phyloP scores from a whole-genome alignment of 1,139 yeast genomes.

The Pichia sp. region DNA sequence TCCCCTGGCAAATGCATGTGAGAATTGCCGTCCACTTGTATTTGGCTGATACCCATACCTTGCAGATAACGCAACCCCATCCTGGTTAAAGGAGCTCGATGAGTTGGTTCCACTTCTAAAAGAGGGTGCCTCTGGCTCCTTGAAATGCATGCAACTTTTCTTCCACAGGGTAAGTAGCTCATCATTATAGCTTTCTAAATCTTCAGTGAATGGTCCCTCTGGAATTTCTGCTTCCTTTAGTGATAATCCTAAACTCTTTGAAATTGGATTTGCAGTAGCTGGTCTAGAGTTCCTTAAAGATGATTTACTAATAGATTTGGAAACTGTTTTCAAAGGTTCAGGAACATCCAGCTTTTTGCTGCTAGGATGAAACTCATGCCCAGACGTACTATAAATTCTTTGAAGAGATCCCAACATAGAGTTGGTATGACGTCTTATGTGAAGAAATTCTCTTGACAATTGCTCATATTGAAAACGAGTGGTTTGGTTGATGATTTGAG shows the following conservation, averaged over 20 bases:
- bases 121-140: neutral
- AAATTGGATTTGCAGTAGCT: conserved; percentile 1
- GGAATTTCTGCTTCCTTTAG: conserved; percentile 2
- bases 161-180: conserved; percentile 23
- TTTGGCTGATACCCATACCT: conserved; percentile 13
- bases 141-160: conserved; percentile 21
- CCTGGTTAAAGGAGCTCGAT: neutral
- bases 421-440: conserved; percentile 61
- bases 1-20: conserved; percentile 8
- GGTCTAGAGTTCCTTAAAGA: neutral
- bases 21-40: neutral
- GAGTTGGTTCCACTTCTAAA: neutral
- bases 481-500: conserved; percentile 11
- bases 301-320: neutral
- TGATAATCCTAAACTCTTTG: conserved; percentile 9
- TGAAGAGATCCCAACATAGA: conserved; percentile 63
- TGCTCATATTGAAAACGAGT: conserved; percentile 68
- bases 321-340: neutral
- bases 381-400: conserved; percentile 21
- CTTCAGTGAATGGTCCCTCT: conserved; percentile 6
- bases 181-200: conserved; percentile 23
- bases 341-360: neutral
- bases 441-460: conserved; percentile 66
- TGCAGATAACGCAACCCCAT: conserved; percentile 5
- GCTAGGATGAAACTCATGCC: conserved; percentile 22